These are phyloP conservation scores for Xylariaceae sp. DNA, from an alignment of 2,329 filamentous ascomycete genomes.

Conservation along the genomic window DNA sequence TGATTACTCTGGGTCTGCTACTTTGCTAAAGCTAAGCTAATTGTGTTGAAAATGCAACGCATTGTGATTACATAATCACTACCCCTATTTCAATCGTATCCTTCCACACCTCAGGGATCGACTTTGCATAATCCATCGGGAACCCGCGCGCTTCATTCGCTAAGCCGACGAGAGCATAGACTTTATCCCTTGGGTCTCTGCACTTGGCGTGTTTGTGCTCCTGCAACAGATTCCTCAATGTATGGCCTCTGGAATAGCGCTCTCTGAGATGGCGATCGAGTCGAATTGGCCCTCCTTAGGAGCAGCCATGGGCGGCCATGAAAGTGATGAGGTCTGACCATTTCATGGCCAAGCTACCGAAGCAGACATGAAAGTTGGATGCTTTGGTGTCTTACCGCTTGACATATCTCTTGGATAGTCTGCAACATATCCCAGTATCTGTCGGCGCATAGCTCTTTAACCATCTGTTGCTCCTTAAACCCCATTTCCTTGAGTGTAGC, in stretches of 20 bases:
- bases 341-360: conserved; percentile 11
- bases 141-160: conserved; percentile 24
- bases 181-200: conserved; percentile 28
- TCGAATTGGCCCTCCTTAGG: conserved; percentile 13
- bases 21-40: too few relatives aligned
- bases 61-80: too few relatives aligned
- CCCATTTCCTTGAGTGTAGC: not conserved
- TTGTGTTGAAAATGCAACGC: too few relatives aligned
- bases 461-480: not conserved
- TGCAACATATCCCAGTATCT: conserved; percentile 21
- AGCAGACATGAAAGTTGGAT: conserved; percentile 21
- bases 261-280: conserved; percentile 17
- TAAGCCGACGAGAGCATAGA: conserved; percentile 30
- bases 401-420: conserved; percentile 29
- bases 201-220: conserved; percentile 23
- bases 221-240: conserved; percentile 20
- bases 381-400: conserved; percentile 11
- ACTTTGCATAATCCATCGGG: conserved; percentile 27
- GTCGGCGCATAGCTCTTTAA: conserved; percentile 13
- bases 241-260: conserved; percentile 12
- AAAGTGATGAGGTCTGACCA: conserved; percentile 20
- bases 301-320: conserved; percentile 10
- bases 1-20: too few relatives aligned
- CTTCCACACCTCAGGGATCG: conserved; percentile 25
- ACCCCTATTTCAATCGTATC: too few relatives aligned